These are phyloP conservation scores for Trichosporon faecale DNA, from an alignment of 1,284 basidiomycete species.

Conservation along the genomic window DNA sequence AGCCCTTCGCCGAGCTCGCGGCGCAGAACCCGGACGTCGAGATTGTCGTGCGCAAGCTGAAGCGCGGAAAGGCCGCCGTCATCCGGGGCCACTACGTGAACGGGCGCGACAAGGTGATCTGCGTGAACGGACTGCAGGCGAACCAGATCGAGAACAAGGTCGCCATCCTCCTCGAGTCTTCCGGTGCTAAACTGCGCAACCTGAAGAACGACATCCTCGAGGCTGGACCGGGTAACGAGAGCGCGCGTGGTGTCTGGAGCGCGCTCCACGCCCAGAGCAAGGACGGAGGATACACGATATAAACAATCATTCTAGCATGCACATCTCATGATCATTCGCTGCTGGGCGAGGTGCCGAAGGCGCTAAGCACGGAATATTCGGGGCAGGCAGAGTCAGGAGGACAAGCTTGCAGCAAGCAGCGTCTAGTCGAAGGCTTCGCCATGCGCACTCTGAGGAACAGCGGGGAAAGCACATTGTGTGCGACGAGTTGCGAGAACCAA, in stretches of 20 bases:
- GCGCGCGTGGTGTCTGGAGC: slow-evolving; percentile 50
- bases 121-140: slow-evolving; percentile 51
- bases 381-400: too few species aligned
- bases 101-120: slow-evolving; percentile 55
- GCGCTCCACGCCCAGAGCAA: slow-evolving; percentile 42
- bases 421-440: too few species aligned
- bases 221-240: slow-evolving; percentile 46
- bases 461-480: too few species aligned
- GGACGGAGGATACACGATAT: slow-evolving; percentile 48
- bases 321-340: not conserved
- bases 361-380: too few species aligned
- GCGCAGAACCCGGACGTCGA: slow-evolving; percentile 52
- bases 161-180: slow-evolving; percentile 45
- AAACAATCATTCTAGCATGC: slow-evolving; percentile 5
- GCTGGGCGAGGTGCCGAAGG: too few species aligned
- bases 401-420: too few species aligned
- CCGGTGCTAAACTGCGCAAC: slow-evolving; percentile 50
- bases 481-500: not conserved
- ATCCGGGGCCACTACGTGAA: slow-evolving; percentile 54
- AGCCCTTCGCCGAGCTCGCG: slow-evolving; percentile 35
- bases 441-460: too few species aligned
- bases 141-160: slow-evolving; percentile 51
- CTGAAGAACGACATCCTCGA: slow-evolving; percentile 49
- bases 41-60: slow-evolving; percentile 49
- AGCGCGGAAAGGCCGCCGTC: slow-evolving; percentile 49